Conservation (phyloP, 441 rosid genomes). For the Daphne laureola region DNA sequence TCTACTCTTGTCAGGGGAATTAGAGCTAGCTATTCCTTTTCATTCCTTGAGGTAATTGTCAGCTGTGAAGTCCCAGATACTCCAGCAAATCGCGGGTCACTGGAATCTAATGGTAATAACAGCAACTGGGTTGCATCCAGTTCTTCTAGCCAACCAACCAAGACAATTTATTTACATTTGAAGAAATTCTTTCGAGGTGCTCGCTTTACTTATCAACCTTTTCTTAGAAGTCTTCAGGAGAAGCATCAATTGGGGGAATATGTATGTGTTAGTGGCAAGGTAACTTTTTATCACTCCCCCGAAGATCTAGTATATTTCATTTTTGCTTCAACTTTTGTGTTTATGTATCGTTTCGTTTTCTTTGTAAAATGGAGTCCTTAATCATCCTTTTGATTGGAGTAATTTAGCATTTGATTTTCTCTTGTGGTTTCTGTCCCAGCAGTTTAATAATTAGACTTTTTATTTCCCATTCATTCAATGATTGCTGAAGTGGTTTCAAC, state of each 20-base stretch:
- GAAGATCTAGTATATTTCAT: background rate
- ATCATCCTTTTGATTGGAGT: no score
- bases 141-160: constrained; percentile 10
- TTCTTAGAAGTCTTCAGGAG: constrained; percentile 56
- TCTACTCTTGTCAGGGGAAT: constrained; percentile 55
- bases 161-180: constrained; percentile 67
- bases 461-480: no score
- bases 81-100: constrained; percentile 21
- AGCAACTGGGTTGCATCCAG: constrained; percentile 9
- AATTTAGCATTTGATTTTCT: no score
- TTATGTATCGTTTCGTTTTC: constrained; percentile 13
- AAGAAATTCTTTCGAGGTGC: constrained; percentile 85
- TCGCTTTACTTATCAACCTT: constrained; percentile 66
- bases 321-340: constrained; percentile 11
- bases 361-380: background rate
- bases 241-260: constrained; percentile 62
- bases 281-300: constrained; percentile 22
- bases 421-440: no score
- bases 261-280: constrained; percentile 92
- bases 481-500: no score
- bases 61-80: constrained; percentile 49
- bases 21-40: constrained; percentile 57
- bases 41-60: constrained; percentile 87
- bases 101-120: constrained; percentile 19
- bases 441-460: no score